Evolutionary conservation across 257 asterid genomes (phyloP).

Genomic region (Solanum clarkiae): DNA sequence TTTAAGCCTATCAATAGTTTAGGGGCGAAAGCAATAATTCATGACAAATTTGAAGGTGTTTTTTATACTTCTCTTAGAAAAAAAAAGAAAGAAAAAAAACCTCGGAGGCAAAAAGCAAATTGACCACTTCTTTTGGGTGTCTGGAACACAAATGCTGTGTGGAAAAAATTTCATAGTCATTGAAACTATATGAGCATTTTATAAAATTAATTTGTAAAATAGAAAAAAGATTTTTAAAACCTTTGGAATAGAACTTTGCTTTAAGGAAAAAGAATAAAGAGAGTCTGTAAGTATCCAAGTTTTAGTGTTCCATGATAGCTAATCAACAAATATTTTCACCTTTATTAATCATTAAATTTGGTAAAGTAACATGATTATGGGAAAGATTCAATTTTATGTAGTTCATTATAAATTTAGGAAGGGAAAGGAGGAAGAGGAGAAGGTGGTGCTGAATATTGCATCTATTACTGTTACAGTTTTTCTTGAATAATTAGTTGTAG

Average conservation of each 20-base stretch:
- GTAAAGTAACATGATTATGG: background rate
- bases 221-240: background rate
- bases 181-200: background rate
- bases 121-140: background rate
- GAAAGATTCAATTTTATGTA: no score
- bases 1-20: no score
- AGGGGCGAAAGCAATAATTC: no score
- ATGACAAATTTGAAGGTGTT: no score
- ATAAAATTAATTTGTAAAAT: background rate
- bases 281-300: background rate
- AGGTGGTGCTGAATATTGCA: no score
- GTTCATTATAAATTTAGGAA: no score
- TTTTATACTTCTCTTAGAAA: no score
- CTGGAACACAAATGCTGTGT: background rate
- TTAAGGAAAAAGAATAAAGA: background rate
- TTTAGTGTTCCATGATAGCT: background rate
- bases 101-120: background rate
- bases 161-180: background rate
- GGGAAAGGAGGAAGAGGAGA: no score
- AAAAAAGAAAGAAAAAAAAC: no score
- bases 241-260: background rate
- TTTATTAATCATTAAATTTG: background rate
- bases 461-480: no score
- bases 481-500: no score
- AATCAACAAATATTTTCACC: background rate